These are phyloP conservation scores for Cenchrus americanus DNA, from an alignment of 176 grass and related monocot genomes.

Conservation along the genomic window DNA sequence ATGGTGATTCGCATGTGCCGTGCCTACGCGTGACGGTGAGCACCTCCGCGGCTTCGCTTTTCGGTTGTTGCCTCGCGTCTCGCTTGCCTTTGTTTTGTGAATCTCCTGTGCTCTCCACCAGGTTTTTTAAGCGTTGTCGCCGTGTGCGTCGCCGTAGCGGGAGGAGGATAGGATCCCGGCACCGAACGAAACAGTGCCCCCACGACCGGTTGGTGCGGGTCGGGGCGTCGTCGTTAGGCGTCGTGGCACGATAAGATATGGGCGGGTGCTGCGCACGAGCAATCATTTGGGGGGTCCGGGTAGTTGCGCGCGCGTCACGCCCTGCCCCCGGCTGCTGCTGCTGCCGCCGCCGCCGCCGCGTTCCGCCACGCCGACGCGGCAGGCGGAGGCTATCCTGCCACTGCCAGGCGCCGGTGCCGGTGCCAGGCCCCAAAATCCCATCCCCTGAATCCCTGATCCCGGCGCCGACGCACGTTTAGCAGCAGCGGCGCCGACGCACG, in stretches of 20 bases:
- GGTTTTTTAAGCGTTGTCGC: background rate
- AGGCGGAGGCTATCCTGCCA: background rate
- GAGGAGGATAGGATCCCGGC: background rate
- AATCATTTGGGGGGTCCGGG: background rate
- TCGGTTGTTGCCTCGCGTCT: background rate
- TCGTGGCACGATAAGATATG: background rate
- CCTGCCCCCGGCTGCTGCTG: background rate
- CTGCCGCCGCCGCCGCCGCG: background rate
- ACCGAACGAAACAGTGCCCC: background rate
- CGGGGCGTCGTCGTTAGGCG: background rate
- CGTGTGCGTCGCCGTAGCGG: background rate
- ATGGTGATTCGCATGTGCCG: background rate
- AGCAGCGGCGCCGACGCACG: conserved; percentile 20
- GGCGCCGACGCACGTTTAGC: conserved; percentile 33
- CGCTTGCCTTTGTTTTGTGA: background rate
- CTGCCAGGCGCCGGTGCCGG: background rate
- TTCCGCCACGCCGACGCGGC: conserved; percentile 22
- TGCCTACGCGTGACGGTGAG: background rate
- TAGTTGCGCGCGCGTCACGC: background rate
- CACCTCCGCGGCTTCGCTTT: background rate
- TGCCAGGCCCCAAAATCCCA: background rate
- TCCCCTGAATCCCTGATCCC: background rate
- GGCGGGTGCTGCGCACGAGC: conserved; percentile 8
- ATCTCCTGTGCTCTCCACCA: background rate
- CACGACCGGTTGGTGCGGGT: conserved; percentile 1